phyloP scores from a whole-genome alignment of 164 flowering plant species.

The Buxus sempervirens region DNA sequence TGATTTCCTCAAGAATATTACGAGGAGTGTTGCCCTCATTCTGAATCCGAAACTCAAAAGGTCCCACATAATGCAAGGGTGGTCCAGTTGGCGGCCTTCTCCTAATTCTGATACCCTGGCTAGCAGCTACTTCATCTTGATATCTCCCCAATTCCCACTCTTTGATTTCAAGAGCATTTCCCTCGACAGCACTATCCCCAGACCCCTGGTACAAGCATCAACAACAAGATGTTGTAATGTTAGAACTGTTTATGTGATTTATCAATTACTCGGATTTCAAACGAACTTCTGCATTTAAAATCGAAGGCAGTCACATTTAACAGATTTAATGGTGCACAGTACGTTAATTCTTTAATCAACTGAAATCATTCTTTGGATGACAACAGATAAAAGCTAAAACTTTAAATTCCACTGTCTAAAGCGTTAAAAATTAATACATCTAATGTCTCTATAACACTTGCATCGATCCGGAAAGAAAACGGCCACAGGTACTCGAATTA shows the following conservation, averaged over 20 bases:
- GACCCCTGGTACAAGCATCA: slow-evolving; percentile 37
- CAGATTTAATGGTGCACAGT: neutral
- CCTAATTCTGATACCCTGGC: slow-evolving; percentile 81
- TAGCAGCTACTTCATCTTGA: slow-evolving; percentile 64
- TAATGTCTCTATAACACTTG: neutral
- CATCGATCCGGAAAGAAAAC: too few relatives aligned
- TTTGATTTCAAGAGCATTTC: slow-evolving; percentile 46
- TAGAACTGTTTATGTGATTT: neutral
- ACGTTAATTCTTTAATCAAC: neutral
- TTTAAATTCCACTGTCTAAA: neutral
- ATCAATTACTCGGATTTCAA: neutral
- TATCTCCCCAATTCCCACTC: slow-evolving; percentile 68
- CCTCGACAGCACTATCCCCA: slow-evolving; percentile 32
- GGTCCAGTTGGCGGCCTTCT: slow-evolving; percentile 80
- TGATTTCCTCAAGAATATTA: slow-evolving; percentile 89
- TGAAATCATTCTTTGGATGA: neutral
- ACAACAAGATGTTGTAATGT: neutral
- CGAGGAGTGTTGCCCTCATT: slow-evolving; percentile 88
- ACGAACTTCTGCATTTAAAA: neutral
- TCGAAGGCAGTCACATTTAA: neutral
- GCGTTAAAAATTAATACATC: too few relatives aligned
- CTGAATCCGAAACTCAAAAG: slow-evolving; percentile 73
- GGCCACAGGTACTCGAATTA: too few relatives aligned
- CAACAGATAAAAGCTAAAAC: neutral
- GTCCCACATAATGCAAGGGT: slow-evolving; percentile 83